A percentile compares a stretch with the other conserved stretches of the same genome.
Conservation (phyloP, 345 rosid species). For the Gossypium sturtianum region DNA sequence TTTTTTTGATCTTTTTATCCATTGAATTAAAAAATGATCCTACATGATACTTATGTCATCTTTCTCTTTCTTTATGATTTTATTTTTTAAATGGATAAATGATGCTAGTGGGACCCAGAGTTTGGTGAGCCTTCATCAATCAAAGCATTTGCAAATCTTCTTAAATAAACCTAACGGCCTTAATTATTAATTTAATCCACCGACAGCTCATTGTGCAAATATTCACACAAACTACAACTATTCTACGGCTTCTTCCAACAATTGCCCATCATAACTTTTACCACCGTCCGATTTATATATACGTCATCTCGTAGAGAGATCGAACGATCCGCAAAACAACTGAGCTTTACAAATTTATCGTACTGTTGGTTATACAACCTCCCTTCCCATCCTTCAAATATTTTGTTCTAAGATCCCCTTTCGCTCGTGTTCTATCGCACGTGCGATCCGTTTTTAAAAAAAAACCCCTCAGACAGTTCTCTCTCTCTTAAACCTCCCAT, state of each 20-base stretch:
- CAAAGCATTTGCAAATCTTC: neutral
- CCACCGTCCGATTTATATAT: neutral
- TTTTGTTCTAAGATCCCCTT: neutral
- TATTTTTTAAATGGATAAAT: neutral
- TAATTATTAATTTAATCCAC: neutral
- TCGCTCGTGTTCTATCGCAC: conserved; percentile 17
- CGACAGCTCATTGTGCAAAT: neutral
- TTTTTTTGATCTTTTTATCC: too few species aligned
- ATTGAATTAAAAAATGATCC: too few species aligned
- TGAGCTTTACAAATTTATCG: neutral
- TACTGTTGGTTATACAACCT: neutral
- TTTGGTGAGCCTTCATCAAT: neutral
- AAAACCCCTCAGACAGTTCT: conserved; percentile 1
- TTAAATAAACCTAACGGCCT: neutral
- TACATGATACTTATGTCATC: too few species aligned
- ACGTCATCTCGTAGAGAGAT: neutral
- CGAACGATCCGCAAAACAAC: neutral
- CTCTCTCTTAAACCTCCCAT: neutral
- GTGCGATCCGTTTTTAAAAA: conserved; percentile 6
- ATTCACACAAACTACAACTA: neutral
- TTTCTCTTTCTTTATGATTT: too few species aligned
- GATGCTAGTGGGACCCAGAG: neutral
- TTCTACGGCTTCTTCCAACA: neutral
- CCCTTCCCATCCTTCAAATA: neutral
- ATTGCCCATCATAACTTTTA: neutral